Evolutionary conservation across 176 grass and related monocot species (phyloP), one percentile per base, ranked within the genome.

Genomic region (Neostapfia colusana): DNA sequence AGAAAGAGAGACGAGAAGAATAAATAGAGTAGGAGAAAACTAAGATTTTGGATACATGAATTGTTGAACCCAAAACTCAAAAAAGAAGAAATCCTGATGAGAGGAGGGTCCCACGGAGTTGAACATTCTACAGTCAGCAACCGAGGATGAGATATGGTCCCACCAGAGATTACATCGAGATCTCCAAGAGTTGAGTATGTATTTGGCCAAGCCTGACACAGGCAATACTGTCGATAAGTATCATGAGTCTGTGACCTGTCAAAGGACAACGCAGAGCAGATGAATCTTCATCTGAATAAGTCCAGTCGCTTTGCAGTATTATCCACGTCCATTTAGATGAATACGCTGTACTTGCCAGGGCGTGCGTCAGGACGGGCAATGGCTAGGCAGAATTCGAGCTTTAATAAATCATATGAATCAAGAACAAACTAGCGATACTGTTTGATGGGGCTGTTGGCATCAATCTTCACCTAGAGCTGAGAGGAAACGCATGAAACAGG

Each of bases 401-500:
- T 2, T 74, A 8, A 75, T n/a, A n/a, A n/a, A 68, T 17, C 27
- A 62, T 46, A 31, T 21, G 18, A 9, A 12, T 58, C 10, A 20
- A 20, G 17, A 11, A 1, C 21, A 37, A 37, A 37, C 16, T 72
- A 10, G 9, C 2, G 73, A 31, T 34, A 21, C 41, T 77, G 62
- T 55, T 68, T 56, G 24, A 45, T 62, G 54, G 73, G n/a, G 21
- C n/a, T n/a, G n/a, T 49, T 40, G 12, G 27, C n/a, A 69, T 83
- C 72, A 68, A 48, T 75, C 63, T n/a, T n/a, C 5, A 75, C 14
- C 0, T 61, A 41, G 42, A 15, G 24, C 17, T n/a, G 63, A 83
- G 38, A 67, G 7, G 25, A 35, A 46, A 24, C 14, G 28, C 26
- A 62, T 62, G 58, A 0, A 37, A 8, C 8, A 63, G 31, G 12